These are phyloP conservation scores for Venturia pyrina DNA, from an alignment of 2,329 filamentous ascomycete species.

Conservation along the genomic window DNA sequence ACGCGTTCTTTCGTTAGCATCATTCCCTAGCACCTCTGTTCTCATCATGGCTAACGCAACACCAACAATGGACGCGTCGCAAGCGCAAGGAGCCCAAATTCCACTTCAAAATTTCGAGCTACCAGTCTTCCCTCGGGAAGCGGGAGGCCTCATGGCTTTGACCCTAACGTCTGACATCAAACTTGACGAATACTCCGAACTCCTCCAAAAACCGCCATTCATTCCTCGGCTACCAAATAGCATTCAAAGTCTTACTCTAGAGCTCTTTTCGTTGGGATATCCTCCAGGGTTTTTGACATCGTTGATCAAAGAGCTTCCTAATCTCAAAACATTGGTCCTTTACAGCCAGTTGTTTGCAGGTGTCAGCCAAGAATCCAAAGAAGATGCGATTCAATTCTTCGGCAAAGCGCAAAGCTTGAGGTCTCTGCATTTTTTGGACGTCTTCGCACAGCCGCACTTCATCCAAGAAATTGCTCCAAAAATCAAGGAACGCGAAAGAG, in stretches of 20 bases:
- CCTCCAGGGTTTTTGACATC: slow-evolving; percentile 32
- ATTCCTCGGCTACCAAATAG: slow-evolving; percentile 29
- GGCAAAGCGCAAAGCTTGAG: slow-evolving; percentile 24
- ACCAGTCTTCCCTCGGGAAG: slow-evolving; percentile 35
- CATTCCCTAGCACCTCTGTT: not conserved
- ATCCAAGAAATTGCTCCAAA: slow-evolving; percentile 22
- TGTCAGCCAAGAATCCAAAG: slow-evolving; percentile 26
- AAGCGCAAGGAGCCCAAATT: slow-evolving; percentile 19
- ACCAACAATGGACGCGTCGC: not conserved
- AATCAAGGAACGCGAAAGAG: slow-evolving; percentile 17
- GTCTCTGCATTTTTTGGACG: slow-evolving; percentile 39
- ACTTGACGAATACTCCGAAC: slow-evolving; percentile 33
- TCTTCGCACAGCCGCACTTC: slow-evolving; percentile 34
- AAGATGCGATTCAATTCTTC: slow-evolving; percentile 35
- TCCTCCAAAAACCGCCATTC: slow-evolving; percentile 26
- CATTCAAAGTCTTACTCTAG: slow-evolving; percentile 36
- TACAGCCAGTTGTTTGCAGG: slow-evolving; percentile 38
- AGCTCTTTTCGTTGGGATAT: slow-evolving; percentile 40
- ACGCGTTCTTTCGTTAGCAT: not conserved
- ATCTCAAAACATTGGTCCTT: slow-evolving; percentile 33
- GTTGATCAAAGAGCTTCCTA: slow-evolving; percentile 30
- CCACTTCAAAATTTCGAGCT: slow-evolving; percentile 36
- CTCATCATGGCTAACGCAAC: not conserved
- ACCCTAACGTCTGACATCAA: slow-evolving; percentile 41
- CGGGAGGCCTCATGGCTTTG: slow-evolving; percentile 32